phyloP scores from a whole-genome alignment of 805 yeast genomes.

The Kluyveromyces dobzhanskii region DNA sequence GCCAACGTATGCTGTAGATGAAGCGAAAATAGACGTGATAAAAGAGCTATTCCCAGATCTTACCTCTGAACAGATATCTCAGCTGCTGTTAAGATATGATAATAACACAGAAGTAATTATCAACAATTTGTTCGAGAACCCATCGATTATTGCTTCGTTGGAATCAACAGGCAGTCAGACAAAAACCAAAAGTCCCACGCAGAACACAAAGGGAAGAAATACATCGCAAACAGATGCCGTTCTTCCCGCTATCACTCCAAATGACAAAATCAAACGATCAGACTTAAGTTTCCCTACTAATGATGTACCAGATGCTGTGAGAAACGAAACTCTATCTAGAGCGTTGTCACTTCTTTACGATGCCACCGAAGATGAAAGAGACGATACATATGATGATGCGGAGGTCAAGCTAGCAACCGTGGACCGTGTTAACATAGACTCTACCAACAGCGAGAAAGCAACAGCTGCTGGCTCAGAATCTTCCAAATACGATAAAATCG shows the following conservation, averaged over 20 bases:
- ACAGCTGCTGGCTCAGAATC: constrained; percentile 7
- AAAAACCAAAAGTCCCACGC: not conserved
- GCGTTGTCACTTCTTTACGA: constrained; percentile 61
- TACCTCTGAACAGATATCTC: constrained; percentile 37
- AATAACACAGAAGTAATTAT: constrained; percentile 51
- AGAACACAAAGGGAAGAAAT: constrained; percentile 20
- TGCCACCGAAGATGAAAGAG: constrained; percentile 79
- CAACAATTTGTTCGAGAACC: constrained; percentile 54
- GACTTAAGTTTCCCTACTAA: constrained; percentile 3
- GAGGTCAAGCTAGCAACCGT: constrained; percentile 22
- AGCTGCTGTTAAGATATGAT: constrained; percentile 39
- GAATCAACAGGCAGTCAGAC: constrained; percentile 6
- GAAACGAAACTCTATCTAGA: constrained; percentile 47
- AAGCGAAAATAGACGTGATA: constrained; percentile 34
- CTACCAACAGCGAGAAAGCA: constrained; percentile 5
- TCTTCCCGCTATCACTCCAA: not conserved
- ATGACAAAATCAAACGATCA: constrained; percentile 11
- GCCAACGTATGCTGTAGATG: constrained; percentile 10
- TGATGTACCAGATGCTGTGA: constrained; percentile 39
- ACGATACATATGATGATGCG: constrained; percentile 62
- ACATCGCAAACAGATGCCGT: too few species aligned
- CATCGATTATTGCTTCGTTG: constrained; percentile 33
- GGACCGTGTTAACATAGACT: constrained; percentile 11
- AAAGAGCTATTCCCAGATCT: constrained; percentile 65
- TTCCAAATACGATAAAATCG: constrained; percentile 37